Base-by-base conservation (phyloP, 108 stramenopile species). In the Aurantiochytrium sp. region DNA sequence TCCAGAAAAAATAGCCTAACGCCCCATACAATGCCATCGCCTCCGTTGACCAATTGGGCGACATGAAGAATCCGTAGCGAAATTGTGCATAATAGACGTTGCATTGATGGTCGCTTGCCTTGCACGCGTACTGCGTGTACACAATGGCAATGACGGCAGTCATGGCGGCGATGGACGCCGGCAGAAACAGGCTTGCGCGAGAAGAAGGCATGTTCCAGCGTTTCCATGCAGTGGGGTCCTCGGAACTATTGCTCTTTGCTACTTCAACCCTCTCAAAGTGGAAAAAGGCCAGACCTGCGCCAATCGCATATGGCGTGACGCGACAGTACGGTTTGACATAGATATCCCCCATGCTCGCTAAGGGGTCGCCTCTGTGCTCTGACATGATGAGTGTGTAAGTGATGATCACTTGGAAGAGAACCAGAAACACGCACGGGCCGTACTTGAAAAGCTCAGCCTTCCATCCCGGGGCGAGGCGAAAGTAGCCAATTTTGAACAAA, bases 321-420 rank as follows among this genome's bases (percentile, higher is more conserved):
- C 91, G 88, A 42, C 90, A 89, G 87, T 90, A 92, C n/a, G 92
- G 92, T 16, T 45, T 89, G 47, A 90, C 90, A 90, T 92, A 92
- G 4, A 60, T 64, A 49, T 44, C 69, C 23, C 60, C 88, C 88
- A 51, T 19, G 12, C 4, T 6, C 5, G 29, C 5, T 5, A 25
- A 5, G 64, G 23, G n/a, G 60, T 5, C 14, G 8, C 44, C 4
- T 0, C 10, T 49, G 60, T 44, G 6, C 16, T n/a, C 23, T 5
- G 19, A 0, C 1, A 71, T 10, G 14, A 59, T 18, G 5, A 88
- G 4, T 25, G 4, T 25, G 49, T 72, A 51, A 42, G 90, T 87
- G 88, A 87, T 72, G 72, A 51, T 44, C 16, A 90, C 58, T 5
- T 72, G 60, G 21, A 51, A 18, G 19, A 71, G 3, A 35, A 90